A percentile compares a stretch with the other conserved stretches of the same genome.
phyloP scores from a whole-genome alignment of 2,329 filamentous ascomycete species.

The Neocucurbitaria cava region DNA sequence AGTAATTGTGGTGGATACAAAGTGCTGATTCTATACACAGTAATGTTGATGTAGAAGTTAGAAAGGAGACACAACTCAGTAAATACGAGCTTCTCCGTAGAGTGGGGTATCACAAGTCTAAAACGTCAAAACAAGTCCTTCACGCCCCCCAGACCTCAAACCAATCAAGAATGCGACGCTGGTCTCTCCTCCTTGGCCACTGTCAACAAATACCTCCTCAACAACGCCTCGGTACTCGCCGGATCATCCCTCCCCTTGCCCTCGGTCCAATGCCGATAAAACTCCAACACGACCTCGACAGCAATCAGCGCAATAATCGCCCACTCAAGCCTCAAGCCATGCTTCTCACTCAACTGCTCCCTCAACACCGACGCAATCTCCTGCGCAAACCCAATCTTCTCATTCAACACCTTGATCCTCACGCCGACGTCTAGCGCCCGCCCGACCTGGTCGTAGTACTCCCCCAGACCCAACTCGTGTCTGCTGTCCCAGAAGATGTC shows the following conservation, averaged over 20 bases:
- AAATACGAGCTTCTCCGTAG: constrained; percentile 4
- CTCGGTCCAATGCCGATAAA: constrained; percentile 75
- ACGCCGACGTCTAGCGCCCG: constrained; percentile 89
- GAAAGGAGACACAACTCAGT: too few relatives aligned
- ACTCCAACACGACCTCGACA: constrained; percentile 88
- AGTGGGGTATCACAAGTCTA: constrained; percentile 32
- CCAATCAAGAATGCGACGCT: not conserved
- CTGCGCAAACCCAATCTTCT: constrained; percentile 97
- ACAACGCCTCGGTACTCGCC: constrained; percentile 50
- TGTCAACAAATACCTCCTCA: constrained; percentile 47
- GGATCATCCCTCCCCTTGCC: constrained; percentile 53
- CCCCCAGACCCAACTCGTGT: constrained; percentile 87
- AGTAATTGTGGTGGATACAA: too few relatives aligned
- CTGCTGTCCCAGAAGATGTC: constrained; percentile 96
- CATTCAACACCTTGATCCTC: constrained; percentile 88
- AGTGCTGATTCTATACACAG: too few relatives aligned
- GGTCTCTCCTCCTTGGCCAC: constrained; percentile 9
- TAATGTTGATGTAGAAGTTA: too few relatives aligned
- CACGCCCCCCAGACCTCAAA: not conserved
- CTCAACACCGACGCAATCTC: constrained; percentile 91
- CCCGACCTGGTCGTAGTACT: constrained; percentile 94
- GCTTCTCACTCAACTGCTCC: constrained; percentile 88
- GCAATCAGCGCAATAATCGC: constrained; percentile 95
- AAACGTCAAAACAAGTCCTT: not conserved
- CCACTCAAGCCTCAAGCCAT: constrained; percentile 87